Base-by-base conservation (phyloP, 164 flowering plant species). In the Protea cynaroides region DNA sequence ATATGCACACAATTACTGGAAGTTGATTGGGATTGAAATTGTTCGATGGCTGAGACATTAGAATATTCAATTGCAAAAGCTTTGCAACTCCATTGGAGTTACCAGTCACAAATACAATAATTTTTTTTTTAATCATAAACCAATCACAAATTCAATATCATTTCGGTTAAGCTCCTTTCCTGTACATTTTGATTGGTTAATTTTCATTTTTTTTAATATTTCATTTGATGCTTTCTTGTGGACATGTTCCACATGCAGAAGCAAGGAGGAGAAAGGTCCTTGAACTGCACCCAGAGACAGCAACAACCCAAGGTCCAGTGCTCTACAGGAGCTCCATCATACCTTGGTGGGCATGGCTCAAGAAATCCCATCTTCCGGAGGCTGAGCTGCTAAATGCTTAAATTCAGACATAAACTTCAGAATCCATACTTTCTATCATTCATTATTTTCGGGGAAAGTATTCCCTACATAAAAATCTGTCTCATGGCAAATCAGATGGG, bases 261-360 rank as follows among this genome's bases (percentile, higher is more conserved):
- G 89, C 87, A 63, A 81, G 61, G 59, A 80, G 89, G 76, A 82
- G 92, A 70, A 84, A 79, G 64, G 76, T 76, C 65, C 80, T 83
- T 60, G 84, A 80, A 63, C 10, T 77, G 56, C 62, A 76, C 67
- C 89, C 87, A 71, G 81, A 81, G 67, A 65, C 77, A 68, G 60
- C 87, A 59, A 83, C 80, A 61, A 81, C 81, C 55, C 51, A 80
- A 62, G 79, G 80, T 47, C 89, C 83, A 23, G 87, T 86, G 49
- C 69, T 74, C 58, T 86, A 84, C 61, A 69, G 78, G 71, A 84
- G 80, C 74, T 81, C 89, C 29, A 68, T 83, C 25, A 79, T 86
- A 63, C 87, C 92, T 38, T 84, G 89, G 89, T 84, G 87, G 92
- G 89, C 86, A 53, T 83, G 89, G 89, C 62, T 83, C 17, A 64